phyloP scores from a whole-genome alignment of 2,329 filamentous ascomycete species.

The Sclerotinia borealis region DNA sequence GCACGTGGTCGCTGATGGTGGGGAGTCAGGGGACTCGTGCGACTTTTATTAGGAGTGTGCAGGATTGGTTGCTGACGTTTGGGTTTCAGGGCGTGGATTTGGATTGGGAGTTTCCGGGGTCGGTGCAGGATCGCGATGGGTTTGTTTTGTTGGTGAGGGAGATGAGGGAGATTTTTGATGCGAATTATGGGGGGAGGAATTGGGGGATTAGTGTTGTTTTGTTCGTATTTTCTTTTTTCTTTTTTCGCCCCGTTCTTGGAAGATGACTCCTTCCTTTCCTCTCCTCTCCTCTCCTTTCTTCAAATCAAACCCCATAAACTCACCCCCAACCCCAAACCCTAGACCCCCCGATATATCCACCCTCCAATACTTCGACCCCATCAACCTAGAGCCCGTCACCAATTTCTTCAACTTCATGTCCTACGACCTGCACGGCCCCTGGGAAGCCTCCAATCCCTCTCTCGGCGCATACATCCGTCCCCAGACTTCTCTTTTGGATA shows the following conservation, averaged over 20 bases:
- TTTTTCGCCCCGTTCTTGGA: not conserved
- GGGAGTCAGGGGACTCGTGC: conserved; percentile 25
- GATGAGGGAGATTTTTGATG: conserved; percentile 32
- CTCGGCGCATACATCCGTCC: conserved; percentile 32
- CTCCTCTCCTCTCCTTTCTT: no score
- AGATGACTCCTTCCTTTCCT: no score
- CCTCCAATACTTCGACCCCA: conserved; percentile 31
- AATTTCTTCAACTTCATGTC: conserved; percentile 35
- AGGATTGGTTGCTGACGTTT: conserved; percentile 33
- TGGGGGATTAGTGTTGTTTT: conserved; percentile 37
- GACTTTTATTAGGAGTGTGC: conserved; percentile 35
- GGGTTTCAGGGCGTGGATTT: conserved; percentile 41
- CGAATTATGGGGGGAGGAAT: conserved; percentile 25
- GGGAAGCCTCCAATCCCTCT: conserved; percentile 34
- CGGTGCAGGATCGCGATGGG: conserved; percentile 33
- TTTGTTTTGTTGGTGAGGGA: conserved; percentile 30
- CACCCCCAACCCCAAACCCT: no score
- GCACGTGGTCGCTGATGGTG: conserved; percentile 28
- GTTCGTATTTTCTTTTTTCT: conserved; percentile 18
- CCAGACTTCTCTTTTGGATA: conserved; percentile 40
- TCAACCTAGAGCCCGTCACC: conserved; percentile 23
- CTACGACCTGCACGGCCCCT: conserved; percentile 38
- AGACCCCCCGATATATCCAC: conserved; percentile 32
- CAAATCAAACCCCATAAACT: no score
- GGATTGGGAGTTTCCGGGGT: conserved; percentile 43